phyloP scores from a whole-genome alignment of 2,329 filamentous ascomycete species.

The Tolypocladium ovalisporum region DNA sequence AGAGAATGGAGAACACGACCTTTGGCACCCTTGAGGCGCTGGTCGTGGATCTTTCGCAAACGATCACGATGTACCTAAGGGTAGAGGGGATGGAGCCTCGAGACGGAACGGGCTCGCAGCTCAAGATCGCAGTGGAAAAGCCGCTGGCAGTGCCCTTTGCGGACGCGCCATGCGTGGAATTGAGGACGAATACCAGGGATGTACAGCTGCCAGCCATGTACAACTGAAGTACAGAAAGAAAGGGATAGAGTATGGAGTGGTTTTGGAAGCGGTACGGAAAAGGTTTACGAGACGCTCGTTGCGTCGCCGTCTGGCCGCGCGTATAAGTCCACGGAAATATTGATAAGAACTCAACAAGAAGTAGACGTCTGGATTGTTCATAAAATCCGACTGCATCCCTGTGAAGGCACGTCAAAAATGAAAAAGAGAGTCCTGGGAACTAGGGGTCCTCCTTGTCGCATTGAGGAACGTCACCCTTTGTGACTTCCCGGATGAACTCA shows the following conservation, averaged over 20 bases:
- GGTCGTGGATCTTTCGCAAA: conserved; percentile 34
- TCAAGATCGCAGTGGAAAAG: conserved; percentile 57
- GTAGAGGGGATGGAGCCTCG: conserved; percentile 4
- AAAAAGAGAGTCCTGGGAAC: neutral
- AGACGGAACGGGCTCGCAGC: conserved; percentile 28
- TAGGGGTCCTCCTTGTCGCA: conserved; percentile 27
- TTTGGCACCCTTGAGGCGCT: conserved; percentile 56
- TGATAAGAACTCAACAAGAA: neutral
- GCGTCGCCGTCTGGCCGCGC: too few relatives aligned
- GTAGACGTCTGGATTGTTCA: neutral
- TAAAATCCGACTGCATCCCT: neutral
- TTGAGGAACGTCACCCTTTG: conserved; percentile 61
- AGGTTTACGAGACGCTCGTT: neutral
- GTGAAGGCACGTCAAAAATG: neutral
- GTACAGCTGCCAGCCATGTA: conserved; percentile 2
- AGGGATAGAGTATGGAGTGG: neutral
- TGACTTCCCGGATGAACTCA: conserved; percentile 59
- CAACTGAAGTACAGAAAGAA: neutral
- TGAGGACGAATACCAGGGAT: conserved; percentile 17
- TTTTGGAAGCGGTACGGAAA: neutral
- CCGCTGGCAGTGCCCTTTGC: conserved; percentile 64
- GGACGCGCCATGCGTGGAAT: conserved; percentile 58
- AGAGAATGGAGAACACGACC: conserved; percentile 44
- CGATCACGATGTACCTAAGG: conserved; percentile 33
- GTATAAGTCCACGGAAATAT: too few relatives aligned